Percentiles rank a stretch among this genome's conserved stretches.
Evolutionary conservation across 2,329 filamentous ascomycete genomes (phyloP).

Genomic region (Botryotinia narcissicola): DNA sequence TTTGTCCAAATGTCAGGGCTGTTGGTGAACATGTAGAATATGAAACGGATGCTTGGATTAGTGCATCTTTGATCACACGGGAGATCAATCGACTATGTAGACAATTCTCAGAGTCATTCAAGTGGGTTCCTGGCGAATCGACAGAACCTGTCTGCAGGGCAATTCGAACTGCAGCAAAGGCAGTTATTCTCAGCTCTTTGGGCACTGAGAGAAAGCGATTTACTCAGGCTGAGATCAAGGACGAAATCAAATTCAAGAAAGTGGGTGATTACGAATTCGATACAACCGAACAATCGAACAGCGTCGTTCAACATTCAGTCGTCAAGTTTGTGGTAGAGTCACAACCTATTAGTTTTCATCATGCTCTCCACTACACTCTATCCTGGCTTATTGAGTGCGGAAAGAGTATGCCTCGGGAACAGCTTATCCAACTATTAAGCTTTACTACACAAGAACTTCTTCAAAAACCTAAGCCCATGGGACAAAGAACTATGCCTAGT

Average conservation of each 20-base stretch:
- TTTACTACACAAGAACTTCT: slow-evolving; percentile 71
- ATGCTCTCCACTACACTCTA: slow-evolving; percentile 90
- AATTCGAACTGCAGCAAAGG: slow-evolving; percentile 72
- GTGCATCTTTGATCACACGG: slow-evolving; percentile 86
- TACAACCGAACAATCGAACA: slow-evolving; percentile 35
- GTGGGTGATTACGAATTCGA: slow-evolving; percentile 81
- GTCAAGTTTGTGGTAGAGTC: slow-evolving; percentile 87
- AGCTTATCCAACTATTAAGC: slow-evolving; percentile 65
- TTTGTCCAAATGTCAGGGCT: slow-evolving; percentile 89
- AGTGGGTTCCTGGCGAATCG: slow-evolving; percentile 63
- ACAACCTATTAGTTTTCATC: slow-evolving; percentile 94
- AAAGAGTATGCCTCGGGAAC: slow-evolving; percentile 66
- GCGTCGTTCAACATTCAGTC: slow-evolving; percentile 54
- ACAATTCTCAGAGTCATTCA: slow-evolving; percentile 84
- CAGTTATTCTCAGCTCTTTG: slow-evolving; percentile 83
- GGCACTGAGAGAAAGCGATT: slow-evolving; percentile 87
- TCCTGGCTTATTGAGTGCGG: slow-evolving; percentile 95
- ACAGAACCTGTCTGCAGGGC: slow-evolving; percentile 64
- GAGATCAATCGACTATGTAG: slow-evolving; percentile 93
- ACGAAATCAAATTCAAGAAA: slow-evolving; percentile 78
- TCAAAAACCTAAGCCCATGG: slow-evolving; percentile 61
- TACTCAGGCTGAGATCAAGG: slow-evolving; percentile 81
- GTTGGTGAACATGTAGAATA: slow-evolving; percentile 97
- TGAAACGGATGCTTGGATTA: slow-evolving; percentile 97
- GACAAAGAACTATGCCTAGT: slow-evolving; percentile 52